Base-by-base conservation (phyloP, 78 protist genomes). In the Monosiga brevicollis region DNA sequence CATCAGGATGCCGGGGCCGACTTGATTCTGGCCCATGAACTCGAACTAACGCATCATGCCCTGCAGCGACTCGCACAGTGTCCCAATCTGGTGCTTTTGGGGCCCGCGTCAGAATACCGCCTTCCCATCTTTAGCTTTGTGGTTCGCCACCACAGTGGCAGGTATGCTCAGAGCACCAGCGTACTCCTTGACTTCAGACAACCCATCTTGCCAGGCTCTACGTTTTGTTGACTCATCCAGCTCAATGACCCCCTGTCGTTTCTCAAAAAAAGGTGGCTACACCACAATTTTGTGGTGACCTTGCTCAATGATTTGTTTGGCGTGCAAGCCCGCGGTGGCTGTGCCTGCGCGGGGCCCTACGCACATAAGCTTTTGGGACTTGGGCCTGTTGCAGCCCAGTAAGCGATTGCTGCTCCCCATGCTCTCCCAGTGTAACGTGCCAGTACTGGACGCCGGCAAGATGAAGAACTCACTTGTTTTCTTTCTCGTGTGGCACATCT, bases 341-440 rank as follows among this genome's bases (percentile, higher is more conserved):
- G 98, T 83, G 86, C 88, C 49, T 96, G 98, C 70, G 97, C 98
- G 34, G 97, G 98, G 1, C 97, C 97, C 1, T 93, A 93, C 80
- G 91, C 89, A 10, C 89, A 84, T 36, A 36, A 71, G n/a, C 88
- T 94, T 70, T 84, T 94, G 38, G 94, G 93, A n/a, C 78, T 84
- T 94, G 38, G 94, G 93, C 37, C 78, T 94, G 79, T 80, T 83
- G 76, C 35, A 82, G 41, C 0, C 29, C 29, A n/a, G n/a, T n/a
- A n/a, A n/a, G n/a, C n/a, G n/a, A n/a, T n/a, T n/a, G n/a, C n/a
- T n/a, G n/a, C n/a, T n/a, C n/a, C n/a, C n/a, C n/a, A n/a, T n/a
- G n/a, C n/a, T n/a, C n/a, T n/a, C n/a, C n/a, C n/a, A n/a, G n/a
- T n/a, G n/a, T n/a, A n/a, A n/a, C n/a, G n/a, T n/a, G n/a, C n/a